phyloP scores from a whole-genome alignment of 768 basidiomycete genomes.

The Kwoniella mangroviensis region DNA sequence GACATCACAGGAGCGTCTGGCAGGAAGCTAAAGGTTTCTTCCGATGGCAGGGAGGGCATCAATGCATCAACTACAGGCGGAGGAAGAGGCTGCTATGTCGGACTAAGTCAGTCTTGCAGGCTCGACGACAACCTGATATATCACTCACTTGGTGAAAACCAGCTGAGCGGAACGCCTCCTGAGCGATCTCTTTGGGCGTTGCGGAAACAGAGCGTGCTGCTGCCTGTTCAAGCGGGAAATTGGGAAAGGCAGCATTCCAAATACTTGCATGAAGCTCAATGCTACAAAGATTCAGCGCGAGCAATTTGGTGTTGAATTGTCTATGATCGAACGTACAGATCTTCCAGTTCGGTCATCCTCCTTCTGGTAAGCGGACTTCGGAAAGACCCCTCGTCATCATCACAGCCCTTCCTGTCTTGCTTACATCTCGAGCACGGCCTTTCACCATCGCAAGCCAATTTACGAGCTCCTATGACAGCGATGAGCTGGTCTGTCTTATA shows the following conservation, averaged over 20 bases:
- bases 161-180: background rate
- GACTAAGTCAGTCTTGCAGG: too few species aligned
- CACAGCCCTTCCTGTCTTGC: background rate
- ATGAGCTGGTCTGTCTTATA: background rate
- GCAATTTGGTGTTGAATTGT: background rate
- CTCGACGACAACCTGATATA: background rate
- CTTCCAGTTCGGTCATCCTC: conserved; percentile 1
- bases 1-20: too few species aligned
- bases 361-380: conserved; percentile 1
- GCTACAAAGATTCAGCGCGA: background rate
- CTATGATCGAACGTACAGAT: background rate
- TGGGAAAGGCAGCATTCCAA: conserved; percentile 1
- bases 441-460: conserved; percentile 9
- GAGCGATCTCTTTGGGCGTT: background rate
- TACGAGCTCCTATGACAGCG: background rate
- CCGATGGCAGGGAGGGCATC: too few species aligned
- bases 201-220: background rate
- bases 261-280: background rate
- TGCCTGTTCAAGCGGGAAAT: background rate
- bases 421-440: background rate
- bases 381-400: background rate
- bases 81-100: too few species aligned
- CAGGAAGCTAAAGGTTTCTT: too few species aligned
- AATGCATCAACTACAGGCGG: too few species aligned
- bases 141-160: background rate